Evolutionary conservation across 164 flowering plant species (phyloP), one percentile per base, ranked within the genome.

Genomic region (Echeveria elegans): DNA sequence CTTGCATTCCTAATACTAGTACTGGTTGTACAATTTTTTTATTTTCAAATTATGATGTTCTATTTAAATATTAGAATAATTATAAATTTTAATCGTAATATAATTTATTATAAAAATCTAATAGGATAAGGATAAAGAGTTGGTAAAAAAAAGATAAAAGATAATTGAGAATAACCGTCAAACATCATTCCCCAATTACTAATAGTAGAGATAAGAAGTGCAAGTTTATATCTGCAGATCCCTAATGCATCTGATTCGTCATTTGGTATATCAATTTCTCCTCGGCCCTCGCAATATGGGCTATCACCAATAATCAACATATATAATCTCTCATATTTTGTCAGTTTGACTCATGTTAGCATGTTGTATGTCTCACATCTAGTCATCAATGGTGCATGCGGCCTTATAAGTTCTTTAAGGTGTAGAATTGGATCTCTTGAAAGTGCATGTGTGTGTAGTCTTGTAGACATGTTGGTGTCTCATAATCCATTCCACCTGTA

Each of bases 201-300:
- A n/a, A n/a, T n/a, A n/a, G n/a, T n/a, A n/a, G n/a, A n/a, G n/a
- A n/a, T n/a, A n/a, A n/a, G n/a, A n/a, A n/a, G 23, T 10, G 52
- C 41, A 68, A n/a, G 63, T 50, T 48, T 16, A 18, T 21, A 16
- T 60, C 66, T 81, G 71, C 92, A 94, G 96, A 77, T 84, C 76
- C 88, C 90, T 52, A 72, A 74, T 76, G 81, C 50, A 40, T 91
- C 73, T 62, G 78, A 81, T 69, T 86, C 93, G 29, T 94, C 90
- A 79, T 82, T 77, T 74, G 97, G 99, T 63, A 66, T 89, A 21
- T 87, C 90, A 63, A 63, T 84, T 64, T 89, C 97, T 65, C 88
- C 96, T 60, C 88, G 81, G 92, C 76, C 38, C 40, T 86, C 72
- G 93, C 90, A 62, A 77, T 90, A 87, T 72, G 82, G 43, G 30